Base-by-base conservation (phyloP, 208 protist genomes). In the Leishmania turanica region DNA sequence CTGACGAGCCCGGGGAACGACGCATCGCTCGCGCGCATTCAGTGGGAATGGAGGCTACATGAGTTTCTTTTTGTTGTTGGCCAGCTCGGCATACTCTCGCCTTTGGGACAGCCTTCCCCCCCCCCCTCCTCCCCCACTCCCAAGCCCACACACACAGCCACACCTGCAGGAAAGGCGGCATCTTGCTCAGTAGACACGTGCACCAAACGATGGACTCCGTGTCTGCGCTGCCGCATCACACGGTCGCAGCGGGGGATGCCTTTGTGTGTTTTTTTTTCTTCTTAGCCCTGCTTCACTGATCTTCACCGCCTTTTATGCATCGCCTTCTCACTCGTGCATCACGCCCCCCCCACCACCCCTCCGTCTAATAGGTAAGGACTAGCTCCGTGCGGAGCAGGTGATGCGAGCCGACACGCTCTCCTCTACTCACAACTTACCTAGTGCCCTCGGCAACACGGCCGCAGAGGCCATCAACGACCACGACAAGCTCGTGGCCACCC, bases 401-500 rank as follows among this genome's bases (percentile, higher is more conserved):
- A 54, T 56, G 27, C 69, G 34, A 7, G n/a, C 49, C 0, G 40
- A 8, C 40, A 69, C 62, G 34, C 27, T 68, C 13, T 4, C 42
- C 2, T 42, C 3, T 15, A 49, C 19, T 58, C 54, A 75, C 78
- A 54, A 64, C 37, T 31, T n/a, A 37, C 66, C 75, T 27, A 70
- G 64, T 45, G 45, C n/a, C 24, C 53, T 81, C 21, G 37, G 51
- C 68, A 37, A 64, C 37, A 56, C 78, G 27, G 68, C 78, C 21
- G 69, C 54, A n/a, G 69, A 81, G 62, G 54, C 77, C 15, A 54
- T 79, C 49, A 40, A 19, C 8, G 75, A 56, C 77, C 66, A 80
- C 66, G 66, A 74, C 65, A 45, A 65, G 37, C 75, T 75, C 66
- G 40, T 74, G 21, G 66, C 66, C 17, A 24, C 77, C 19, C 37